A percentile compares a stretch with the other conserved stretches of the same genome.
phyloP scores from a whole-genome alignment of 352 stramenopile genomes.

The Phytophthora multivora region DNA sequence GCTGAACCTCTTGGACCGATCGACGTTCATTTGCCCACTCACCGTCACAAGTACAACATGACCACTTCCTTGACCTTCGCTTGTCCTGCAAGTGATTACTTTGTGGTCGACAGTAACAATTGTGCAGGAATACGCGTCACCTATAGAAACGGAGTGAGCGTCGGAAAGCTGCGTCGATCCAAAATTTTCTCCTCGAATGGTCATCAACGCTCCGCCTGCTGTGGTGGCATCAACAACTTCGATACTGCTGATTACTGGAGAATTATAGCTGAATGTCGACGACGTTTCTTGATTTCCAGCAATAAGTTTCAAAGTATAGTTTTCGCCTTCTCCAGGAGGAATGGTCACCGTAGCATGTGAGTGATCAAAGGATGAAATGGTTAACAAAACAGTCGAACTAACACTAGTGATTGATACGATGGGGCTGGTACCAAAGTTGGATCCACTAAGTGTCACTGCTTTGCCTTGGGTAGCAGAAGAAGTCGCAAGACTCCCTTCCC shows the following conservation, averaged over 20 bases:
- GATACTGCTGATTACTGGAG: constrained; percentile 46
- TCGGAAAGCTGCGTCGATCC: constrained; percentile 44
- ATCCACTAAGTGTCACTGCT: constrained; percentile 38
- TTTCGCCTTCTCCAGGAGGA: constrained; percentile 51
- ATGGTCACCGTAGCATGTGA: constrained; percentile 44
- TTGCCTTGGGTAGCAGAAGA: constrained; percentile 48
- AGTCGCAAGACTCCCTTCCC: constrained; percentile 36
- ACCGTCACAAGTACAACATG: constrained; percentile 46
- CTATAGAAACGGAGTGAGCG: constrained; percentile 37
- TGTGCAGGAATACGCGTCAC: constrained; percentile 35
- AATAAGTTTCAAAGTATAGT: constrained; percentile 40
- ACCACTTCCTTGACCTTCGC: constrained; percentile 46
- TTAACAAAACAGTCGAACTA: constrained; percentile 8
- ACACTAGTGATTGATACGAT: constrained; percentile 21
- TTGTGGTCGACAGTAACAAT: constrained; percentile 43
- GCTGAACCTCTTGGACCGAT: constrained; percentile 35
- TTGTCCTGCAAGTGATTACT: constrained; percentile 39
- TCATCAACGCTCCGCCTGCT: constrained; percentile 49
- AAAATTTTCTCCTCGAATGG: constrained; percentile 56
- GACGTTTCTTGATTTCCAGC: constrained; percentile 48
- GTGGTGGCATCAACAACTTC: constrained; percentile 42
- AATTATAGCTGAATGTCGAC: constrained; percentile 57
- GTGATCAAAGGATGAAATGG: constrained; percentile 37
- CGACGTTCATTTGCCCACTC: constrained; percentile 36
- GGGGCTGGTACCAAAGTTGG: constrained; percentile 52